Base-by-base conservation (phyloP, 805 yeast species). In the Sugiyamaella americana region DNA sequence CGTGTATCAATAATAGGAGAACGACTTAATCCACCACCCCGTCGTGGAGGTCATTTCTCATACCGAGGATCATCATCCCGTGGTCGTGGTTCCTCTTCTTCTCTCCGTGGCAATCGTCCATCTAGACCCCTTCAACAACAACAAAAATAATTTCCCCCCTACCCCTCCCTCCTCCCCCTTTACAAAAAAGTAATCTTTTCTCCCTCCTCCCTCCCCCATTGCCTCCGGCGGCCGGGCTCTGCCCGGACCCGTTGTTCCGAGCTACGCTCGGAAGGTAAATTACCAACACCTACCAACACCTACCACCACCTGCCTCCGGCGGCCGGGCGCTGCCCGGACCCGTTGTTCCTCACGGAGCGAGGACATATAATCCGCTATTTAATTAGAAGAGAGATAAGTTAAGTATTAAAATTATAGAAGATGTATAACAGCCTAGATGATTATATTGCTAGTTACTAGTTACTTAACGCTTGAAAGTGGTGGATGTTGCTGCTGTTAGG, bases 1-100 rank as follows among this genome's bases (percentile, higher is more conserved):
- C 50, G 49, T 18, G 64, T 51, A 20, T 45, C 60, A 11, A 29
- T 58, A 22, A 58, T 59, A 29, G 49, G 49, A 5, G 32, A 20
- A 10, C 47, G 49, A 18, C 43, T 30, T 21, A 19, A 19, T 21
- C 23, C 41, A 24, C 23, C 20, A 16, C 20, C 41, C 17, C 13
- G 41, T 10, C 23, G 41, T 10, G 38, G 38, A 18, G 41, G 41
- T 38, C 37, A 35, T 21, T 35, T 35, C 20, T 35, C 18, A 18
- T 21, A 10, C 11, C 24, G 41, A 20, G 45, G 48, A n/a, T n/a
- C n/a, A n/a, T 35, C 18, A 18, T 21, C 26, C 11, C 24, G 41
- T 11, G 45, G 48, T 17, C 21, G 51, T 21, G 41, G 41, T 17
- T 20, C 29, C 17, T 13, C 26, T 18, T 19, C 41, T 10, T 17